Conservation (phyloP, 495 filamentous ascomycete species). For the Hypoxylon fragiforme region DNA sequence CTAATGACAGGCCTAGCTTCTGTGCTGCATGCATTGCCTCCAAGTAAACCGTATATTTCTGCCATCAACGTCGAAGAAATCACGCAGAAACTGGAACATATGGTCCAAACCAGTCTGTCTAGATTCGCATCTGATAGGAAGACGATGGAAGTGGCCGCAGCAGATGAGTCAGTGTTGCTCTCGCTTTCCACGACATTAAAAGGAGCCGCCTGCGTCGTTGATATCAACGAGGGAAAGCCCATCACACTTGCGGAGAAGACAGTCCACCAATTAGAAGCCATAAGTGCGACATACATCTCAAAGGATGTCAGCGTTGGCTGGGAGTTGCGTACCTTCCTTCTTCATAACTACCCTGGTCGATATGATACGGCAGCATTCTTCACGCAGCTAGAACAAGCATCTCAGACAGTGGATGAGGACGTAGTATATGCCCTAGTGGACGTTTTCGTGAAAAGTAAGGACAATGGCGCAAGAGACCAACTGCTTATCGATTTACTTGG, state of each 20-base stretch:
- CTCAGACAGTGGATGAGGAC: conserved; percentile 23
- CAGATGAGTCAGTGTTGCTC: conserved; percentile 9
- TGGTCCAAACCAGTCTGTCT: conserved; percentile 17
- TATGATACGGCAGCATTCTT: conserved; percentile 17
- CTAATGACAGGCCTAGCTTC: conserved; percentile 25
- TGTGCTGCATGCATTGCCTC: conserved; percentile 14
- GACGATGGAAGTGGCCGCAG: background rate
- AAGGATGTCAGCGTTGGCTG: conserved; percentile 38
- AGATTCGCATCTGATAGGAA: conserved; percentile 20
- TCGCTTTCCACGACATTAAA: conserved; percentile 21
- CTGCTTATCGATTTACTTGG: conserved; percentile 29
- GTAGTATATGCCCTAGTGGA: conserved; percentile 31
- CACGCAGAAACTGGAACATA: conserved; percentile 18
- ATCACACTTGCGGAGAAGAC: conserved; percentile 21
- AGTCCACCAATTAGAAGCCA: conserved; percentile 32
- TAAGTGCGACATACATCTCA: conserved; percentile 34
- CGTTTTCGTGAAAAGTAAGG: conserved; percentile 24
- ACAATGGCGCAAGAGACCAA: conserved; percentile 9
- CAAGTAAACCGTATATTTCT: conserved; percentile 8
- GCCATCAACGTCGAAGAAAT: conserved; percentile 14
- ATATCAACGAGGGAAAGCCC: background rate
- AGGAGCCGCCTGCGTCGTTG: conserved; percentile 19
- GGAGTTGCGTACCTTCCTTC: conserved; percentile 46
- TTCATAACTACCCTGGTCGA: conserved; percentile 33
- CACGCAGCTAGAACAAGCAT: conserved; percentile 23